Base-by-base conservation (phyloP, 768 basidiomycete species). In the Lactarius deliciosus region DNA sequence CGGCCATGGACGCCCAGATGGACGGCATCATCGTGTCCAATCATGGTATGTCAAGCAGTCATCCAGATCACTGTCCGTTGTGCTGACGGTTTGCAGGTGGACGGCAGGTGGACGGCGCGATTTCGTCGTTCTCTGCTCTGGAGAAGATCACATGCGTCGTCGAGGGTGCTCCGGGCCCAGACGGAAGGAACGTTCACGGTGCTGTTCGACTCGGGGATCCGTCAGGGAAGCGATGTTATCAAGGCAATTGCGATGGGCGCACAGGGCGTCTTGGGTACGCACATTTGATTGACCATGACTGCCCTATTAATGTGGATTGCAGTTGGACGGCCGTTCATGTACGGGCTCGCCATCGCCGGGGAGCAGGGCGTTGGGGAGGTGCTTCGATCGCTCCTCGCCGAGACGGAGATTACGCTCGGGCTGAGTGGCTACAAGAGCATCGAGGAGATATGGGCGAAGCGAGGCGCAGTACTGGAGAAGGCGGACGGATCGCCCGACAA, bases 171-270 rank as follows among this genome's bases (percentile, higher is more conserved):
- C 59, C 79, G 76, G 5, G 88, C 88, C 0, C 88, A 91, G 72
- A 73, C 73, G 6, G 75, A 81, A 15, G 89, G 89, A 1, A 83
- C 83, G 64, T 75, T 92, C 45, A 86, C 88, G 1, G 76, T 94
- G 41, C 77, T 95, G 3, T 92, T 90, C 71, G 88, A 89, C 73
- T 93, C 87, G 60, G 92, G 94, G 8, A 88, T 95, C 65, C 85
- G 94, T 54, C 90, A 88, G 0, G 94, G 91, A 13, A 84, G 86
- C 54, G 94, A 96, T 68, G 84, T 94, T 56, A 81, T 93, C 76
- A 91, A 92, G 75, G 94, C 94, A 0, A 76, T 95, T 34, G 92
- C 92, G 1, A 80, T 96, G 0, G 93, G 94, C 50, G 94, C 94
- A 9, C 88, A 95, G 70, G 92, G 80, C 9, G 86, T 95, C 18